These are phyloP conservation scores for Jacaranda mimosifolia DNA, from an alignment of 257 asterid species.

Conservation along the genomic window DNA sequence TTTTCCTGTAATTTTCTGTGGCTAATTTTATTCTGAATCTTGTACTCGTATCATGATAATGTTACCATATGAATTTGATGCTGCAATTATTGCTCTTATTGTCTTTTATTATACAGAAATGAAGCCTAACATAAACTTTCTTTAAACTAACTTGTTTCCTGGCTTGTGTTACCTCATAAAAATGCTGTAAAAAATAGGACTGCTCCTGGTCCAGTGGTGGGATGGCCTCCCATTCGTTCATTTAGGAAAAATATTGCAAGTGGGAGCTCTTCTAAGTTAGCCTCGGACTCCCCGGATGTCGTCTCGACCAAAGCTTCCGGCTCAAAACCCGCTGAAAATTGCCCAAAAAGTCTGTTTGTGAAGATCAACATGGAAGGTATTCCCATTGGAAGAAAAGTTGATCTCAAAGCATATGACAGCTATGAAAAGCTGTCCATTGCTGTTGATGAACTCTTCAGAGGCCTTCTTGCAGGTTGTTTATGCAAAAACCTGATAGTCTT, in stretches of 20 bases:
- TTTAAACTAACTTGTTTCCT: conserved; percentile 2
- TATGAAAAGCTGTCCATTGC: conserved; percentile 79
- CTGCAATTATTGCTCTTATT: no score
- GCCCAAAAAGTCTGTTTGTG: conserved; percentile 66
- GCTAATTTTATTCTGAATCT: neutral
- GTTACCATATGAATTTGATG: no score
- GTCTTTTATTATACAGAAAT: neutral
- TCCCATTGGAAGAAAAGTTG: conserved; percentile 93
- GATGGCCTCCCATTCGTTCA: conserved; percentile 97
- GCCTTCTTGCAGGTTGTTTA: conserved; percentile 85
- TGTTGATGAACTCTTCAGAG: conserved; percentile 87
- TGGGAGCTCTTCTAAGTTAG: conserved; percentile 53
- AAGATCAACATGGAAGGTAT: conserved; percentile 98
- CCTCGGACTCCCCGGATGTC: conserved; percentile 47
- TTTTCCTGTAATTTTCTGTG: conserved; percentile 6
- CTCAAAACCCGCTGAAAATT: conserved; percentile 48
- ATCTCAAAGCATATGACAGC: conserved; percentile 74
- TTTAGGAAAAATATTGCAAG: conserved; percentile 76
- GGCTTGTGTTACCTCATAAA: neutral
- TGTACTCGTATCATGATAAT: no score
- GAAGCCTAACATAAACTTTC: neutral
- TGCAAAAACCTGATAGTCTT: neutral
- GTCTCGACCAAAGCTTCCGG: conserved; percentile 42
- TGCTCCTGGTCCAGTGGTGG: conserved; percentile 89
- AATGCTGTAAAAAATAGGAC: conserved; percentile 46